These are phyloP conservation scores for Dryadomyces quercus-mongolicae DNA, from an alignment of 2,329 filamentous ascomycete genomes.

Conservation along the genomic window DNA sequence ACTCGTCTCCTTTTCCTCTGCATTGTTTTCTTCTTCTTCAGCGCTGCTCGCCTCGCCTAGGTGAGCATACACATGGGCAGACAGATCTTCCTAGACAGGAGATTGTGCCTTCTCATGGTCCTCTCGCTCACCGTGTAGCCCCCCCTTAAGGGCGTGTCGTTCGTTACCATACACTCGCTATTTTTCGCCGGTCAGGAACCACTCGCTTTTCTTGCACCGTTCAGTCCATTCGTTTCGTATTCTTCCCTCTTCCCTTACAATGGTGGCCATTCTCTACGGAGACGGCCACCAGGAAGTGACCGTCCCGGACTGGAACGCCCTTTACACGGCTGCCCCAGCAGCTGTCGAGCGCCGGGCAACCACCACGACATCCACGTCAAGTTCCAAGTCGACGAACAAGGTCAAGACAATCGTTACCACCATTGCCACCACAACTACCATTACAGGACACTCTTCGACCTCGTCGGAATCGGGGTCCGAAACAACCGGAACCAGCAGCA, in stretches of 20 bases:
- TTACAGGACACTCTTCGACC: too few relatives aligned
- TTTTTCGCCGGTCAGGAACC: neutral
- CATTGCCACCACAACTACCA: too few relatives aligned
- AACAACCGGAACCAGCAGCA: neutral
- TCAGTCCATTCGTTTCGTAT: neutral
- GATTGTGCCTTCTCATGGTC: too few relatives aligned
- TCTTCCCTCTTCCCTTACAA: neutral
- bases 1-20: neutral
- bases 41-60: neutral
- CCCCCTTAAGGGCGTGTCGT: too few relatives aligned
- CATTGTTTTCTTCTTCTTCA: neutral
- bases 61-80: too few relatives aligned
- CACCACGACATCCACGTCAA: too few relatives aligned
- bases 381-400: too few relatives aligned
- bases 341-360: neutral
- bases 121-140: too few relatives aligned
- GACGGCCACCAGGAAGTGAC: conserved; percentile 2
- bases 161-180: neutral
- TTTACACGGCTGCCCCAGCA: conserved; percentile 1
- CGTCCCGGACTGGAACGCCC: conserved; percentile 6
- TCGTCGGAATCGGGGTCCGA: too few relatives aligned
- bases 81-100: too few relatives aligned
- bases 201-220: neutral
- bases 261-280: conserved; percentile 7
- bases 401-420: too few relatives aligned